These are phyloP conservation scores for Trichomonascaceae sp. DNA, from an alignment of 1,139 yeast species.

Conservation along the genomic window DNA sequence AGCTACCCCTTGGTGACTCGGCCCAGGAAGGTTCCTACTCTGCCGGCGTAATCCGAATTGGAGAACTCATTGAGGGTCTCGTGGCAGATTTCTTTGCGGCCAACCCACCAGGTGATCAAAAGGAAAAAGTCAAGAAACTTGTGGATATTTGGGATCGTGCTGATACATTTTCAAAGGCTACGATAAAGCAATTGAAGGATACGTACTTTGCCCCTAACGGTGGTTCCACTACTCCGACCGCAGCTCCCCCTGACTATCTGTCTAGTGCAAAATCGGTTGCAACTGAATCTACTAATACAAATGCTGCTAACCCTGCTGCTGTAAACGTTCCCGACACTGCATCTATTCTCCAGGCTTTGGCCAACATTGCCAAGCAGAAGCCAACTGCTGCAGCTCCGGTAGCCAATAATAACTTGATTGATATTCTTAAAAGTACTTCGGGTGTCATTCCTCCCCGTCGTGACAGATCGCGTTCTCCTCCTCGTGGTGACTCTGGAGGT, in stretches of 20 bases:
- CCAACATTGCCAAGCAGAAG: conserved; percentile 34
- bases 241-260: conserved; percentile 8
- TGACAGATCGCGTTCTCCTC: conserved; percentile 12
- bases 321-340: conserved; percentile 31
- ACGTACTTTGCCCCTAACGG: conserved; percentile 6
- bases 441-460: conserved; percentile 8
- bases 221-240: conserved; percentile 11
- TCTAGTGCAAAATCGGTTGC: conserved; percentile 6
- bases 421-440: conserved; percentile 8
- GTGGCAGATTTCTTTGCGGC: conserved; percentile 29
- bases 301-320: conserved; percentile 9
- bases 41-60: conserved; percentile 52
- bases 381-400: conserved; percentile 18
- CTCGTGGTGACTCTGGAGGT: conserved; percentile 17
- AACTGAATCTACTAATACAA: conserved; percentile 3
- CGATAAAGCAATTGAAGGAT: conserved; percentile 40
- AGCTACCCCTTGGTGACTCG: conserved; percentile 36
- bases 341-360: conserved; percentile 35
- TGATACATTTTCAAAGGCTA: conserved; percentile 59
- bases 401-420: conserved; percentile 8
- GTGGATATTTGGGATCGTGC: conserved; percentile 92
- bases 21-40: conserved; percentile 67
- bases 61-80: conserved; percentile 29
- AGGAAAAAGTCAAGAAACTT: conserved; percentile 71
- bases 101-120: conserved; percentile 23